Evolutionary conservation across 2,329 filamentous ascomycete species (phyloP).

Genomic region (Amylocarpus encephaloides): DNA sequence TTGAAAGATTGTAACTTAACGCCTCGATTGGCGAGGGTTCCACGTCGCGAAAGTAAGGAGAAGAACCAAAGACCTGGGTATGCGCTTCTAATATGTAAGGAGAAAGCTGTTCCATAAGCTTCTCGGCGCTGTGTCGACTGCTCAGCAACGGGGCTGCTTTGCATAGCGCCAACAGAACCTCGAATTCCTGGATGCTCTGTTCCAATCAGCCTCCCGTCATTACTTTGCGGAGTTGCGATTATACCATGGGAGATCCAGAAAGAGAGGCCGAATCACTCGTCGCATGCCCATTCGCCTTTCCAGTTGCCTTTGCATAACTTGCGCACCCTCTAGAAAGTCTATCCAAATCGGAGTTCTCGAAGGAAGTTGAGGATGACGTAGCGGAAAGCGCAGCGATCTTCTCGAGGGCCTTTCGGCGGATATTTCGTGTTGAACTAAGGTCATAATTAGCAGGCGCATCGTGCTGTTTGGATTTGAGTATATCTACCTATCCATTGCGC

Average conservation of each 20-base stretch:
- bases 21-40: slow-evolving; percentile 86
- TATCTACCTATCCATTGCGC: slow-evolving; percentile 22
- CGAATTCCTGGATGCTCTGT: slow-evolving; percentile 82
- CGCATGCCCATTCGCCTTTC: slow-evolving; percentile 42
- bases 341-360: slow-evolving; percentile 58
- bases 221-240: background rate
- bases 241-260: slow-evolving; percentile 56
- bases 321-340: slow-evolving; percentile 53
- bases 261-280: slow-evolving; percentile 38
- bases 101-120: slow-evolving; percentile 69
- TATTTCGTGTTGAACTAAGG: slow-evolving; percentile 40
- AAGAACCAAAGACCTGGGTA: slow-evolving; percentile 68
- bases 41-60: slow-evolving; percentile 75
- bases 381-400: slow-evolving; percentile 60
- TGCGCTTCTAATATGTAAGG: slow-evolving; percentile 84
- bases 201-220: slow-evolving; percentile 14
- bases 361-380: slow-evolving; percentile 44
- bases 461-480: background rate
- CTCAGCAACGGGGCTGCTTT: slow-evolving; percentile 76
- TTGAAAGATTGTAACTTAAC: slow-evolving; percentile 70
- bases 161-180: slow-evolving; percentile 85
- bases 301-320: slow-evolving; percentile 39
- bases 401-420: slow-evolving; percentile 56
- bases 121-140: slow-evolving; percentile 65
- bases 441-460: slow-evolving; percentile 16